Conservation (phyloP, 2,329 filamentous ascomycete genomes). For the Colletotrichum neosansevieriae region DNA sequence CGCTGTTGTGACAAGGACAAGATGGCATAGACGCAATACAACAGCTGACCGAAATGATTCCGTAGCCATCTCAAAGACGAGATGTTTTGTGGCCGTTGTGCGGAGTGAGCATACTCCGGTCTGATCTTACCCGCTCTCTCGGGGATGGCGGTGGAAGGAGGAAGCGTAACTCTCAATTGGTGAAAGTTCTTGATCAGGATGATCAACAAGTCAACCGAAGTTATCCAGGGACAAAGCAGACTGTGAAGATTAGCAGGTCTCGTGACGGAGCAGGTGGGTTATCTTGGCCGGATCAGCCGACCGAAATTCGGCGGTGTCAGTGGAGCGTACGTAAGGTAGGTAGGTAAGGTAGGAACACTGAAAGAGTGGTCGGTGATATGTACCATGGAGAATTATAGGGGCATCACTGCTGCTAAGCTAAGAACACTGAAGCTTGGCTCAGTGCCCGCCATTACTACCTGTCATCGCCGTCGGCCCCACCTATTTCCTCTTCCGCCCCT, state of each 20-base stretch:
- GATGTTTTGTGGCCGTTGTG: too few relatives aligned
- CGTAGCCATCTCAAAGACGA: too few relatives aligned
- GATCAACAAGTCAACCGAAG: background rate
- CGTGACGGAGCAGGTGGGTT: background rate
- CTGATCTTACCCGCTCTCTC: too few relatives aligned
- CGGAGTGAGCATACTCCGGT: too few relatives aligned
- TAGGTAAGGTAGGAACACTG: too few relatives aligned
- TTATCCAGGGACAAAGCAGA: too few relatives aligned
- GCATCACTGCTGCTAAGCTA: background rate
- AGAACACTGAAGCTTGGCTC: conserved; percentile 19
- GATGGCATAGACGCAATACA: too few relatives aligned
- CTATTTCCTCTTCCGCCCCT: conserved; percentile 5
- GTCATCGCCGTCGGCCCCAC: conserved; percentile 26
- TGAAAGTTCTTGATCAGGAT: background rate
- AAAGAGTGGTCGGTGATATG: background rate
- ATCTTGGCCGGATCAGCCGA: conserved; percentile 30
- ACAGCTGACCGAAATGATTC: too few relatives aligned
- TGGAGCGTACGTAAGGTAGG: background rate
- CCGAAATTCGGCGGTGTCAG: conserved; percentile 16
- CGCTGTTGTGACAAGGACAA: background rate
- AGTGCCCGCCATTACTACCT: background rate
- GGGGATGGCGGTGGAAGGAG: too few relatives aligned
- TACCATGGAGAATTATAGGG: conserved; percentile 3
- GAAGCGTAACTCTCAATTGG: too few relatives aligned
- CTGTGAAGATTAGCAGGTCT: background rate